These are phyloP conservation scores for Trichoderma harzianum DNA, from an alignment of 2,329 filamentous ascomycete genomes.

Conservation along the genomic window DNA sequence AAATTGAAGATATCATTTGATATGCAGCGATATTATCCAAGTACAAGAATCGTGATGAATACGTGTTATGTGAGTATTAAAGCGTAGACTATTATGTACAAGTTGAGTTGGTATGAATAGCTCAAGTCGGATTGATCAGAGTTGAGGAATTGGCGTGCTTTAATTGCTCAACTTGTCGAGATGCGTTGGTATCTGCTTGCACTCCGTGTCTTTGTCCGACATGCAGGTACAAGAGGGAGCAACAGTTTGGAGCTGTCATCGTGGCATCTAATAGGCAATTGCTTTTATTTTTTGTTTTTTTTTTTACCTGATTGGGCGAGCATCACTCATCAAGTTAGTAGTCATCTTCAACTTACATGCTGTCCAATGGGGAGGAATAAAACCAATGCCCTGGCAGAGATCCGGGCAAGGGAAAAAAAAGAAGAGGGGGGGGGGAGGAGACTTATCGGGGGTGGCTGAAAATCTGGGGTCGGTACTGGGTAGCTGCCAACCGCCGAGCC, in stretches of 20 bases:
- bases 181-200: neutral
- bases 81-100: neutral
- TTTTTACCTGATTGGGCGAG: neutral
- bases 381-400: neutral
- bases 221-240: neutral
- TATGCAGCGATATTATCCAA: neutral
- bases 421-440: neutral
- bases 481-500: constrained; percentile 5
- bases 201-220: neutral
- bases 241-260: neutral
- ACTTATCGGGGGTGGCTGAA: neutral
- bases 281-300: too few species aligned
- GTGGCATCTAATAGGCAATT: too few species aligned
- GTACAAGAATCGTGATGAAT: neutral
- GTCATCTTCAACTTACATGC: neutral
- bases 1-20: constrained; percentile 12
- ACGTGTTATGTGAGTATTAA: neutral
- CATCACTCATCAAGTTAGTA: neutral
- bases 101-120: neutral
- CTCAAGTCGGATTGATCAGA: neutral
- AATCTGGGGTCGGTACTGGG: constrained; percentile 4
- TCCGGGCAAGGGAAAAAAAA: neutral
- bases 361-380: constrained; percentile 5
- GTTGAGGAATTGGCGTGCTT: neutral
- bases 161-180: neutral